These are phyloP conservation scores for Coemansia biformis DNA, from an alignment of 192 early-diverging fungal species.

Conservation along the genomic window DNA sequence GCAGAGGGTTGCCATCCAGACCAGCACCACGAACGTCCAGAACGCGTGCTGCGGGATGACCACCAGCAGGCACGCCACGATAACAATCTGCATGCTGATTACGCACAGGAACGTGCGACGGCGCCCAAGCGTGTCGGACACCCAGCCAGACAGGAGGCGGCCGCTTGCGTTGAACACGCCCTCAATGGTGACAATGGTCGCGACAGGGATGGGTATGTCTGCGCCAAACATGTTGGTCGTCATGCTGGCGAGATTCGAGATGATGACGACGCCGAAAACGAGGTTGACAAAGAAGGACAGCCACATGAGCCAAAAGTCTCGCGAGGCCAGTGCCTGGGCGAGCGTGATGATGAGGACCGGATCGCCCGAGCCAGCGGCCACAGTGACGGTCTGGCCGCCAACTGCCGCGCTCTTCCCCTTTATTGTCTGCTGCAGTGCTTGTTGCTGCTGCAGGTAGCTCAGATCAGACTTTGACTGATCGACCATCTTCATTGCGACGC, in stretches of 20 bases:
- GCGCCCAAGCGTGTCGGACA: conserved; percentile 59
- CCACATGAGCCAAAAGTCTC: conserved; percentile 60
- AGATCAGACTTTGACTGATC: conserved; percentile 41
- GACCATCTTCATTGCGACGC: conserved; percentile 51
- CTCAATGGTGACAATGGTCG: conserved; percentile 55
- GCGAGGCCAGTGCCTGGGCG: conserved; percentile 52
- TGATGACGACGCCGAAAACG: conserved; percentile 58
- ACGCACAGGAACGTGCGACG: conserved; percentile 64
- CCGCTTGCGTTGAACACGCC: conserved; percentile 59
- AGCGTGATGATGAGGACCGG: conserved; percentile 53
- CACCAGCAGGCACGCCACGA: conserved; percentile 55
- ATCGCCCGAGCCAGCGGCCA: conserved; percentile 50
- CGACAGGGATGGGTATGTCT: conserved; percentile 22
- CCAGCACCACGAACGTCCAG: conserved; percentile 56
- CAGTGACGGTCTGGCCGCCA: conserved; percentile 47
- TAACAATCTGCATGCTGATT: conserved; percentile 54
- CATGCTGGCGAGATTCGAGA: conserved; percentile 62
- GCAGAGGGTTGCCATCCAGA: conserved; percentile 62
- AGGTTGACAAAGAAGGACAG: conserved; percentile 61
- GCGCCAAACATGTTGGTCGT: conserved; percentile 54
- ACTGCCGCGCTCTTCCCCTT: conserved; percentile 42
- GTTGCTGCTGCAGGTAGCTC: conserved; percentile 19
- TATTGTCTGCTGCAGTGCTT: conserved; percentile 38
- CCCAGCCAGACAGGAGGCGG: conserved; percentile 53
- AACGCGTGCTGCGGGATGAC: conserved; percentile 54